Percentiles rank a stretch among this genome's conserved stretches.
Evolutionary conservation across 2,329 filamentous ascomycete species (phyloP).

Genomic region (Ophiostoma tasmaniense): DNA sequence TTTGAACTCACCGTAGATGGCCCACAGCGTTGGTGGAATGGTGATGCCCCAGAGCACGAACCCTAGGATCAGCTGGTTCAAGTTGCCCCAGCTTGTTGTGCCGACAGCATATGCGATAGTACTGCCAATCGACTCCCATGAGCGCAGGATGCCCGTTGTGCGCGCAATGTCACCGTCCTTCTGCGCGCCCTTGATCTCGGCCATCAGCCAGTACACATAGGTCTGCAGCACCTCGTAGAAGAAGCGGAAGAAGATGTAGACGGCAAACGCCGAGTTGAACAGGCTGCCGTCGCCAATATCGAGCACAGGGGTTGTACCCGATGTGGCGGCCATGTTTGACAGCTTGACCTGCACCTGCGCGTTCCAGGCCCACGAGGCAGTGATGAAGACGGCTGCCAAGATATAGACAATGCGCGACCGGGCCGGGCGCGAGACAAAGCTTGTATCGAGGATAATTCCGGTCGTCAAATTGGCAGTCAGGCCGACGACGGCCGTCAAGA

Average conservation of each 20-base stretch:
- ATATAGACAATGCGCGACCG: background rate
- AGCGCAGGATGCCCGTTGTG: background rate
- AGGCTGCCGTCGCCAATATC: background rate
- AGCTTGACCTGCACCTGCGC: background rate
- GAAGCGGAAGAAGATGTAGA: conserved; percentile 1
- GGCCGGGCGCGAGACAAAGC: background rate
- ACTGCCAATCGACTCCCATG: background rate
- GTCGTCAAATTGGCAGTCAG: background rate
- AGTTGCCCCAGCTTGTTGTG: background rate
- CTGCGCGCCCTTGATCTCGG: background rate
- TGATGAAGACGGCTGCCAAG: background rate
- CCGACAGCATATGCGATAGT: background rate
- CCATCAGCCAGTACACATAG: background rate
- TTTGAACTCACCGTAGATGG: background rate
- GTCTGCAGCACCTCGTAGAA: background rate
- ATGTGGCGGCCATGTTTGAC: background rate
- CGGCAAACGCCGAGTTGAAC: background rate
- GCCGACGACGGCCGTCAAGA: background rate
- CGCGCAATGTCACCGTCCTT: background rate
- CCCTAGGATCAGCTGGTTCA: background rate
- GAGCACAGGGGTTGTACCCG: background rate
- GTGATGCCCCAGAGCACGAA: background rate
- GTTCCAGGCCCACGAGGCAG: background rate
- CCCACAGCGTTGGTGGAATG: background rate
- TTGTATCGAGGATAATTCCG: background rate